A percentile compares a stretch with the other conserved stretches of the same genome.
Conservation (phyloP, 495 filamentous ascomycete genomes). For the Tuber calosporum region DNA sequence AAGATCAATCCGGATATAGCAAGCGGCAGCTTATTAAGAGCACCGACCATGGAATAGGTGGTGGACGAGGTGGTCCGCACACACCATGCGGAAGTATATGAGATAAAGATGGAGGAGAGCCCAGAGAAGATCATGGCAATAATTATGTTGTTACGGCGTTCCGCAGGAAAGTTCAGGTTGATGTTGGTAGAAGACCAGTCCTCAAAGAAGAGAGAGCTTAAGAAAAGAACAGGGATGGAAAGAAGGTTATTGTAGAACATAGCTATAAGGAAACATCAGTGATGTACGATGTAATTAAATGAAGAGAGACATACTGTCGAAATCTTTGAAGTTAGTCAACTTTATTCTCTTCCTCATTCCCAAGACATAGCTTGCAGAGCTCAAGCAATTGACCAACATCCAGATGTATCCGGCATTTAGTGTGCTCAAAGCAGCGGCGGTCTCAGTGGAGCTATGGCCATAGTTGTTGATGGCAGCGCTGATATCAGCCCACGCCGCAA, state of each 20-base stretch:
- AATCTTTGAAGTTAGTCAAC: constrained; percentile 99
- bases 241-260: constrained; percentile 99
- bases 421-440: constrained; percentile 71
- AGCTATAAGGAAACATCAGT: constrained; percentile 52
- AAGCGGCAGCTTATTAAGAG: constrained; percentile 95
- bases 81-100: constrained; percentile 97
- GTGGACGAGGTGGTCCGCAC: constrained; percentile 93
- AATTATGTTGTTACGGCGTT: constrained; percentile 64
- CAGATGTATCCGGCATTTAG: constrained; percentile 94
- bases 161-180: constrained; percentile 74
- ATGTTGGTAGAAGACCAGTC: constrained; percentile 88
- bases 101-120: constrained; percentile 91
- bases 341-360: constrained; percentile 98
- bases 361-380: constrained; percentile 81
- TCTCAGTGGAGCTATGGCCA: constrained; percentile 53
- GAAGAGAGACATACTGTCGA: constrained; percentile 70
- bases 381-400: constrained; percentile 97
- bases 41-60: constrained; percentile 97
- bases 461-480: constrained; percentile 67
- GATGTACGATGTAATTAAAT: not conserved
- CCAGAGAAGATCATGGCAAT: constrained; percentile 91
- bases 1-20: constrained; percentile 85
- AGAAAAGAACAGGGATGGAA: constrained; percentile 83
- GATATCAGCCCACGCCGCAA: constrained; percentile 98
- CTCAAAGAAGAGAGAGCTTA: constrained; percentile 75